Evolutionary conservation across 148 eudicot species (phyloP).

Genomic region (Rhododendron simsii): DNA sequence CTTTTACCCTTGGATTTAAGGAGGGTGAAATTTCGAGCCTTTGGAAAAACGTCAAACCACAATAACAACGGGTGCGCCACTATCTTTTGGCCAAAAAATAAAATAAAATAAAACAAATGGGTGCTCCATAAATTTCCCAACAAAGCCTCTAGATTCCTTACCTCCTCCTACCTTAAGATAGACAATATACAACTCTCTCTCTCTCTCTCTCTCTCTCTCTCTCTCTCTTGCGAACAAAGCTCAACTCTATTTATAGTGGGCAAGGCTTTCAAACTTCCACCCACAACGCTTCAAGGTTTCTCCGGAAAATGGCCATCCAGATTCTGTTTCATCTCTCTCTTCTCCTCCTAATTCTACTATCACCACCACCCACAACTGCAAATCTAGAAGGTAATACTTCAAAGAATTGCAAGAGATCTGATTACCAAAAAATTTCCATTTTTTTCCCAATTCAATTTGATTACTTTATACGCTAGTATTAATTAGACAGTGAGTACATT

Average conservation of each 20-base stretch:
- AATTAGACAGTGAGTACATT: background rate
- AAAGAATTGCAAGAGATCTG: too few relatives aligned
- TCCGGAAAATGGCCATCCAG: constrained; percentile 25
- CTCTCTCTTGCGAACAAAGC: background rate
- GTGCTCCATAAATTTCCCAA: constrained; percentile 5
- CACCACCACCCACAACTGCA: constrained; percentile 20
- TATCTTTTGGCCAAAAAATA: too few relatives aligned
- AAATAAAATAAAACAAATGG: background rate
- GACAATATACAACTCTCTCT: background rate
- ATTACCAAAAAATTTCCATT: too few relatives aligned
- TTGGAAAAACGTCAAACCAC: too few relatives aligned
- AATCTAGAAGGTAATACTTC: constrained; percentile 43
- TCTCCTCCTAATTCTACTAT: constrained; percentile 15
- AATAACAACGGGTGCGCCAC: too few relatives aligned
- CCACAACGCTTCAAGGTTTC: background rate
- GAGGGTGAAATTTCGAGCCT: too few relatives aligned
- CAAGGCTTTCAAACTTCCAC: background rate
- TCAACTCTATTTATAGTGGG: background rate
- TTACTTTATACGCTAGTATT: background rate
- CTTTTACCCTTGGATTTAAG: too few relatives aligned
- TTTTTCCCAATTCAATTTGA: background rate
- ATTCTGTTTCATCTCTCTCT: constrained; percentile 19
- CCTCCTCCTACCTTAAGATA: background rate
- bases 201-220: too few relatives aligned
- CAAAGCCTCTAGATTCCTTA: background rate